phyloP scores from a whole-genome alignment of 805 yeast genomes.

The Middelhovenomyces tepae region DNA sequence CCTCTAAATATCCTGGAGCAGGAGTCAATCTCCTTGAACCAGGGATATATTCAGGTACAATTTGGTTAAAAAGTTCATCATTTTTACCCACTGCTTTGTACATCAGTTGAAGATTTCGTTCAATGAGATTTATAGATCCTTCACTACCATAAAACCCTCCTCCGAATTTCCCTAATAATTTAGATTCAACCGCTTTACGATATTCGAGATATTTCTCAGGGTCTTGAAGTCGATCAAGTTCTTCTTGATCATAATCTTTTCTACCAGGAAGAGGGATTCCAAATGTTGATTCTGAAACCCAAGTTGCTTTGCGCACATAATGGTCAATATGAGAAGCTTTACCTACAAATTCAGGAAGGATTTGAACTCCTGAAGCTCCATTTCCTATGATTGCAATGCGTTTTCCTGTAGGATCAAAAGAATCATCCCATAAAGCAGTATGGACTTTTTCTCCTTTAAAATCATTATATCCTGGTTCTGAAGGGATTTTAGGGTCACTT shows the following conservation, averaged over 20 bases:
- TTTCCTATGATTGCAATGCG: slow-evolving; percentile 27
- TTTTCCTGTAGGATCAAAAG: slow-evolving; percentile 19
- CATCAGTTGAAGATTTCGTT: slow-evolving; percentile 11
- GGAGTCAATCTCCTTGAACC: slow-evolving; percentile 15
- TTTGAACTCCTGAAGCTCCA: slow-evolving; percentile 29
- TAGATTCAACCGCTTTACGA: slow-evolving; percentile 21
- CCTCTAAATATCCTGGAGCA: slow-evolving; percentile 14
- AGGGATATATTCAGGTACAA: slow-evolving; percentile 12
- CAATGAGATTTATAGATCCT: slow-evolving; percentile 5
- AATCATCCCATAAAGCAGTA: slow-evolving; percentile 26
- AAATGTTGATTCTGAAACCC: slow-evolving; percentile 15
- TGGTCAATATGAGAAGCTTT: slow-evolving; percentile 15
- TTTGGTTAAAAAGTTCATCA: slow-evolving; percentile 12
- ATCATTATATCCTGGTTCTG: slow-evolving; percentile 20
- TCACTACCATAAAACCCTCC: slow-evolving; percentile 9
- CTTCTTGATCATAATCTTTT: slow-evolving; percentile 9
- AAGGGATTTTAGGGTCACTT: slow-evolving; percentile 23
- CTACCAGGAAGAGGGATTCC: slow-evolving; percentile 11
- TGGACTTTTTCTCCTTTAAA: slow-evolving; percentile 27
- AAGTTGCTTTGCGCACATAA: slow-evolving; percentile 15
- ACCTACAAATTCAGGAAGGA: slow-evolving; percentile 17
- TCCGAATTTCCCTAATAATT: slow-evolving; percentile 8
- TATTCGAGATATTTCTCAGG: slow-evolving; percentile 15
- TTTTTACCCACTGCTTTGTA: slow-evolving; percentile 13
- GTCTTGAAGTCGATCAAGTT: slow-evolving; percentile 11